Evolutionary conservation across 2,329 filamentous ascomycete species (phyloP).

Genomic region (Knufia fluminis): DNA sequence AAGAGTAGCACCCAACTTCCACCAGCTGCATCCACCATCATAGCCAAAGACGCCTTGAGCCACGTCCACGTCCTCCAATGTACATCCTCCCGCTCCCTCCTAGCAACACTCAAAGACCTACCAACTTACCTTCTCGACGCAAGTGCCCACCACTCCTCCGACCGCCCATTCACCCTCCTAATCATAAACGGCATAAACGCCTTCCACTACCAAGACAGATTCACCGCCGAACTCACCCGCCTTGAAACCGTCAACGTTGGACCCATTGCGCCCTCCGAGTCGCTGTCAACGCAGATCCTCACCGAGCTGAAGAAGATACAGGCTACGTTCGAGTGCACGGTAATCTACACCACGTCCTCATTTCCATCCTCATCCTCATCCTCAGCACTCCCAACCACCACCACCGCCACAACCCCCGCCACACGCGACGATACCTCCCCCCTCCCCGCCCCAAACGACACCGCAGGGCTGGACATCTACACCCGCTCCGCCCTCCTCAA

Average conservation of each 20-base stretch:
- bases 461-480: not conserved
- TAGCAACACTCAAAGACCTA: constrained; percentile 41
- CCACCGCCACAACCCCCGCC: constrained; percentile 6
- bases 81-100: constrained; percentile 40
- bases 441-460: constrained; percentile 6
- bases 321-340: constrained; percentile 29
- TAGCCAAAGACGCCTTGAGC: constrained; percentile 30
- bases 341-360: constrained; percentile 30
- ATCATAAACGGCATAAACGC: constrained; percentile 47
- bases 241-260: constrained; percentile 19
- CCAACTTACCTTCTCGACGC: constrained; percentile 42
- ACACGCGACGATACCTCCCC: constrained; percentile 11
- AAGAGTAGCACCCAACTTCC: constrained; percentile 19
- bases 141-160: constrained; percentile 36
- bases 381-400: not conserved
- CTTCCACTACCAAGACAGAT: constrained; percentile 47
- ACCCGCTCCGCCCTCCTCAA: constrained; percentile 26
- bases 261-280: not conserved
- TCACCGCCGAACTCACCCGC: constrained; percentile 35
- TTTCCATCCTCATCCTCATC: too few species aligned
- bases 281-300: constrained; percentile 13
- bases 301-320: constrained; percentile 29
- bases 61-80: constrained; percentile 54
- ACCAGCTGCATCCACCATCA: not conserved
- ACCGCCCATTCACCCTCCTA: constrained; percentile 41